Evolutionary conservation across 495 filamentous ascomycete species (phyloP).

Genomic region (Penicillium egyptiacum): DNA sequence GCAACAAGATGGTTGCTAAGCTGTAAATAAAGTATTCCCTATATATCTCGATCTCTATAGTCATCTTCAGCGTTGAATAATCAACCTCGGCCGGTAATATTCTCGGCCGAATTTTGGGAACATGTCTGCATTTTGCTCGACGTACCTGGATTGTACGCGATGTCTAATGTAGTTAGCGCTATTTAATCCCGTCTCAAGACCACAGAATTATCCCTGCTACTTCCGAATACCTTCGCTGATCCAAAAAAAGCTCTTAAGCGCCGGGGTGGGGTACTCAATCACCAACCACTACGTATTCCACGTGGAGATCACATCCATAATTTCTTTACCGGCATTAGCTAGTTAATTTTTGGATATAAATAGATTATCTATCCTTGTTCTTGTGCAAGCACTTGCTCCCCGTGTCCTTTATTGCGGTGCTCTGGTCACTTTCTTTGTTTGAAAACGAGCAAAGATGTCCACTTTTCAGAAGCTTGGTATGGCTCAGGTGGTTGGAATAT

Average conservation of each 20-base stretch:
- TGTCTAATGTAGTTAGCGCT: neutral
- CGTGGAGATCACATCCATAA: neutral
- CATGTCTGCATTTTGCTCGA: neutral
- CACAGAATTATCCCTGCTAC: neutral
- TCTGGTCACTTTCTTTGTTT: too few relatives aligned
- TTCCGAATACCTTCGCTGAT: neutral
- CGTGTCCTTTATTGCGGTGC: too few relatives aligned
- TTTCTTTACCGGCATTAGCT: neutral
- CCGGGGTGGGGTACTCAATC: neutral
- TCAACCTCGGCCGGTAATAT: neutral
- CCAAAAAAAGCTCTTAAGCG: conserved; percentile 1
- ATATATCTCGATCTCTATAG: conserved; percentile 10
- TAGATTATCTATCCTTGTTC: neutral
- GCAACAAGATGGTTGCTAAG: conserved; percentile 65
- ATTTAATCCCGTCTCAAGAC: neutral
- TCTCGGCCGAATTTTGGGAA: neutral
- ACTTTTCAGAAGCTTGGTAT: too few relatives aligned
- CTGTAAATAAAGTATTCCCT: conserved; percentile 47
- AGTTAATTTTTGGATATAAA: neutral
- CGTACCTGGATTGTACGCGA: neutral
- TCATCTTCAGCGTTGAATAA: conserved; percentile 14
- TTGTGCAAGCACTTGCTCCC: neutral
- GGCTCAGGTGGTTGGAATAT: neutral
- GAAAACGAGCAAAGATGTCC: too few relatives aligned
- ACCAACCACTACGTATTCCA: neutral